phyloP scores from a whole-genome alignment of 2,329 filamentous ascomycete genomes.

The Shiraia sp. region DNA sequence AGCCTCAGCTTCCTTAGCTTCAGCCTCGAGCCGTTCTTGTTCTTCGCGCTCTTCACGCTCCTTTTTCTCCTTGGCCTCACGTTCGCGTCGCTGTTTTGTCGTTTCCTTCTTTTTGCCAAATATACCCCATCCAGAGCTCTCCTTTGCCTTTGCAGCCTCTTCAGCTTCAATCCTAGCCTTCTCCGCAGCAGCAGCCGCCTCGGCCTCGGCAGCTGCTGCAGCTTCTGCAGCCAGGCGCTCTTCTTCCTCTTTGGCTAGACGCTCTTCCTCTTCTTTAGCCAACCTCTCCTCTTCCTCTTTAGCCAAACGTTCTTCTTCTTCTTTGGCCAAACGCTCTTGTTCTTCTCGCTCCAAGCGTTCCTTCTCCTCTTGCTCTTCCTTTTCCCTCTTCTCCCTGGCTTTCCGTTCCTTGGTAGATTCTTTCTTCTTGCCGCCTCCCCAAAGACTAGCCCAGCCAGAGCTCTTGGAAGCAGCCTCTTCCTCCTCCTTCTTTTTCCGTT shows the following conservation, averaged over 20 bases:
- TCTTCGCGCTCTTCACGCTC: constrained; percentile 31
- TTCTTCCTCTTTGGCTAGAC: constrained; percentile 9
- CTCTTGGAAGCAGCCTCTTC: constrained; percentile 32
- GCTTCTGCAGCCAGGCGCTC: constrained; percentile 20
- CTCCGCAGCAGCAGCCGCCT: constrained; percentile 25
- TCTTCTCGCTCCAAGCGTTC: constrained; percentile 29
- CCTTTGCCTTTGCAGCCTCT: constrained; percentile 24
- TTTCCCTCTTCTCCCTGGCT: constrained; percentile 42
- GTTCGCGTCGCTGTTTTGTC: constrained; percentile 33
- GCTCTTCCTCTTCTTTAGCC: constrained; percentile 32
- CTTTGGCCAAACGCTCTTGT: constrained; percentile 42
- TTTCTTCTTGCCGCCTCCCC: constrained; percentile 44
- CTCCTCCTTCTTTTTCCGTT: constrained; percentile 26
- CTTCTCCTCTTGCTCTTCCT: constrained; percentile 32
- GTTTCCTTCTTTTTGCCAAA: constrained; percentile 43
- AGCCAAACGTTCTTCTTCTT: constrained; percentile 36
- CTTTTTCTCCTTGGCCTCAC: constrained; percentile 32
- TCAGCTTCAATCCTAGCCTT: constrained; percentile 17
- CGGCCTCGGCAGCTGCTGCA: constrained; percentile 25
- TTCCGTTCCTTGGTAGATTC: constrained; percentile 36
- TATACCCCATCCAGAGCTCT: constrained; percentile 26
- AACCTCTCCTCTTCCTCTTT: constrained; percentile 33
- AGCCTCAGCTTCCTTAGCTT: constrained; percentile 25
- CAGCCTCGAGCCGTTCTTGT: constrained; percentile 29
- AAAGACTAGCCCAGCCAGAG: constrained; percentile 32